Conservation (phyloP, 2,329 filamentous ascomycete species). For the Aplosporella prunicola region DNA sequence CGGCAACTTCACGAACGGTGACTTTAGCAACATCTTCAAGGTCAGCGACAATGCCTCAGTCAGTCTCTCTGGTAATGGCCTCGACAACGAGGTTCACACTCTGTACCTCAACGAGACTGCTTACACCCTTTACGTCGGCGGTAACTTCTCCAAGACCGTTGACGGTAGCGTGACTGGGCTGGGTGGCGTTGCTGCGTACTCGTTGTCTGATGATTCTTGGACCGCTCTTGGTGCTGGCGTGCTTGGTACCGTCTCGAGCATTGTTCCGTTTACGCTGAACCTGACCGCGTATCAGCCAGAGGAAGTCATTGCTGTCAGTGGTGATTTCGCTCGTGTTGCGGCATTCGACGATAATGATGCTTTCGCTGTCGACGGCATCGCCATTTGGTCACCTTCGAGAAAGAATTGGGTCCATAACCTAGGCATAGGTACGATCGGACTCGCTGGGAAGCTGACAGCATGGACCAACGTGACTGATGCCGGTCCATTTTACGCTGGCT, state of each 20-base stretch:
- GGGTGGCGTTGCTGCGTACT: slow-evolving; percentile 67
- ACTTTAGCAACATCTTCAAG: slow-evolving; percentile 66
- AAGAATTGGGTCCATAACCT: slow-evolving; percentile 84
- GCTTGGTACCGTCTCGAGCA: slow-evolving; percentile 63
- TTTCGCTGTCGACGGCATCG: slow-evolving; percentile 63
- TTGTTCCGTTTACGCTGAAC: slow-evolving; percentile 74
- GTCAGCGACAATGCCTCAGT: slow-evolving; percentile 56
- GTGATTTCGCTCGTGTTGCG: slow-evolving; percentile 65
- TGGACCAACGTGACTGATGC: slow-evolving; percentile 55
- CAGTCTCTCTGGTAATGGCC: slow-evolving; percentile 57
- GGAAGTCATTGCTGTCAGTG: slow-evolving; percentile 68
- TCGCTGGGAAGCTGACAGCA: slow-evolving; percentile 65
- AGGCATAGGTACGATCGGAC: slow-evolving; percentile 48
- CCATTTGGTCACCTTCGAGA: slow-evolving; percentile 80
- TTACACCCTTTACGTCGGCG: slow-evolving; percentile 69
- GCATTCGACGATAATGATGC: slow-evolving; percentile 55
- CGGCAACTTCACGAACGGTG: slow-evolving; percentile 66
- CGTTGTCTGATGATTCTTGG: slow-evolving; percentile 62
- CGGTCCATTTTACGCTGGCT: slow-evolving; percentile 70
- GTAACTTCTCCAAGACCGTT: slow-evolving; percentile 68
- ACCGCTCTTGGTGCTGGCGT: slow-evolving; percentile 73
- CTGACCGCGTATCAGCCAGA: slow-evolving; percentile 59
- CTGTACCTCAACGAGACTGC: slow-evolving; percentile 57
- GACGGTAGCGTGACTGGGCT: slow-evolving; percentile 54
- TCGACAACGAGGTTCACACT: slow-evolving; percentile 68